A percentile compares a stretch with the other conserved stretches of the same genome.
These are phyloP conservation scores for Bretziella fagacearum DNA, from an alignment of 2,329 filamentous ascomycete genomes.

Conservation along the genomic window DNA sequence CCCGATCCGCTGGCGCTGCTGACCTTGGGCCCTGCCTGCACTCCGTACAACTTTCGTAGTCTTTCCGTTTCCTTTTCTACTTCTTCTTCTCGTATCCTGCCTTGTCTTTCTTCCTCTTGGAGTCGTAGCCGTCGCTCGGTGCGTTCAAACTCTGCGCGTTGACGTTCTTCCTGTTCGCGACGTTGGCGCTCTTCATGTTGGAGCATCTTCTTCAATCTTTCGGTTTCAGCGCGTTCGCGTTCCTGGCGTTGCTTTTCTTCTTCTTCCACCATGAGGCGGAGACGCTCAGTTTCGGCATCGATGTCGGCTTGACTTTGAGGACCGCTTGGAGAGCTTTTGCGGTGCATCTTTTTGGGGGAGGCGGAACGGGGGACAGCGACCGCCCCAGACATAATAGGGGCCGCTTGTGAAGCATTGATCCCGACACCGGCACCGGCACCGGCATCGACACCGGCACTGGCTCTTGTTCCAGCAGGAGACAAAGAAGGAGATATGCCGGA, in stretches of 20 bases:
- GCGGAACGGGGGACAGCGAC: conserved; percentile 26
- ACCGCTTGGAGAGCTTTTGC: conserved; percentile 24
- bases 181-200: conserved; percentile 28
- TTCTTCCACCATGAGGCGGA: conserved; percentile 40
- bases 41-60: conserved; percentile 50
- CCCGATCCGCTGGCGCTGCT: conserved; percentile 18
- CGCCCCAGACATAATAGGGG: neutral
- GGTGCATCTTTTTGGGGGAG: conserved; percentile 29
- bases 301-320: conserved; percentile 28
- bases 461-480: conserved; percentile 17
- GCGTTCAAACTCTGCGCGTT: conserved; percentile 28
- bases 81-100: conserved; percentile 40
- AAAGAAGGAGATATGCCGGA: too few relatives aligned
- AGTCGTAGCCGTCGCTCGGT: neutral
- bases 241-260: conserved; percentile 38
- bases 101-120: neutral
- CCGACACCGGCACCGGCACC: conserved; percentile 21
- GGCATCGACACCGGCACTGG: conserved; percentile 23
- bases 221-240: conserved; percentile 37
- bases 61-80: conserved; percentile 72
- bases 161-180: conserved; percentile 43
- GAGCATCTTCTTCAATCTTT: conserved; percentile 12
- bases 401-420: conserved; percentile 15
- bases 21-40: conserved; percentile 20
- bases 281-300: conserved; percentile 61